phyloP scores from a whole-genome alignment of 352 stramenopile species.

The Pythium scleroteichum region DNA sequence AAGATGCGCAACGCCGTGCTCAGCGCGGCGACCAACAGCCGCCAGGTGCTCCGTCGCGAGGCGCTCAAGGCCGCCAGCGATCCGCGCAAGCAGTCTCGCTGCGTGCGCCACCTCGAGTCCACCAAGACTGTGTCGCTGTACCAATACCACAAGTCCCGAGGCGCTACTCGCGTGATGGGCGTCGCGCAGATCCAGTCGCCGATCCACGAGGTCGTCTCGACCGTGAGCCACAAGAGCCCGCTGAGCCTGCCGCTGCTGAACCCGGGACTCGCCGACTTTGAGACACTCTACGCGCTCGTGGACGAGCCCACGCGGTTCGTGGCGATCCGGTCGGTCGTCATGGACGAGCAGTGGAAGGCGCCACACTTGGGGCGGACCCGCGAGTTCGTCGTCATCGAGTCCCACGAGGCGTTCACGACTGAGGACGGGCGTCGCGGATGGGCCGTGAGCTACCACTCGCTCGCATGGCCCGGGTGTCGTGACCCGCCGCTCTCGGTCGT shows the following conservation, averaged over 20 bases:
- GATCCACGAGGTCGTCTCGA: constrained; percentile 23
- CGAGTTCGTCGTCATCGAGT: constrained; percentile 23
- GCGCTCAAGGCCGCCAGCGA: constrained; percentile 8
- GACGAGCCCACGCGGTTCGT: constrained; percentile 17
- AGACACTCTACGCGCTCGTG: constrained; percentile 17
- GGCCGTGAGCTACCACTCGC: constrained; percentile 28
- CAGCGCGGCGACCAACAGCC: constrained; percentile 9
- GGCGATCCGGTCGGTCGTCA: constrained; percentile 22
- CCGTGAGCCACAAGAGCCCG: constrained; percentile 17
- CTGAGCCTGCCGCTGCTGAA: constrained; percentile 24
- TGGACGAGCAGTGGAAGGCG: constrained; percentile 16
- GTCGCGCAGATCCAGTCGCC: constrained; percentile 17
- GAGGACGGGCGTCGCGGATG: constrained; percentile 23
- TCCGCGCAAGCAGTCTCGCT: constrained; percentile 3
- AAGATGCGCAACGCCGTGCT: constrained; percentile 14
- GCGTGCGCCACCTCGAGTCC: constrained; percentile 1
- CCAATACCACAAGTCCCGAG: constrained; percentile 4
- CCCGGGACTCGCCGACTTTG: constrained; percentile 16
- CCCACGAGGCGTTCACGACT: constrained; percentile 15
- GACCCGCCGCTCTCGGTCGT: constrained; percentile 8
- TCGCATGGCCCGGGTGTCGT: constrained; percentile 19
- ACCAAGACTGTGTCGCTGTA: constrained; percentile 9
- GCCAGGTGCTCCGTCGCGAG: constrained; percentile 10
- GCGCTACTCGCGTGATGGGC: constrained; percentile 18
- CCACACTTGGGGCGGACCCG: constrained; percentile 7